Conservation (phyloP, 148 eudicot genomes). For the Polygonum aviculare region DNA sequence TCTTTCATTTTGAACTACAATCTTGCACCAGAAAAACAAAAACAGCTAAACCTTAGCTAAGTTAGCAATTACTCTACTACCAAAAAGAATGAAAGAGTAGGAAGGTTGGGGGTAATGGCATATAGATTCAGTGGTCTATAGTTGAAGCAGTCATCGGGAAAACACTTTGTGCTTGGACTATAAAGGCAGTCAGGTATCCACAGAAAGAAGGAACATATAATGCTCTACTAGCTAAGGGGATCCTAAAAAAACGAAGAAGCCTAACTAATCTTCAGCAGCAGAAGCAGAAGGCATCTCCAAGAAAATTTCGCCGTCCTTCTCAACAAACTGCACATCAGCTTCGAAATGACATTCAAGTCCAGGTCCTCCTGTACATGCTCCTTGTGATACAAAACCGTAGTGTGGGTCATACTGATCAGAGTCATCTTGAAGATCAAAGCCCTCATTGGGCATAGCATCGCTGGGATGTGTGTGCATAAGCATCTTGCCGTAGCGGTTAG, state of each 20-base stretch:
- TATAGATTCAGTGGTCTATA: background rate
- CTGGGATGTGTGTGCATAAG: constrained; percentile 14
- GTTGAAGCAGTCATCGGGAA: background rate
- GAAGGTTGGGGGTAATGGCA: background rate
- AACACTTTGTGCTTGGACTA: background rate
- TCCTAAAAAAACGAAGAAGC: too few species aligned
- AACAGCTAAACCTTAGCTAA: background rate
- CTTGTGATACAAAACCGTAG: constrained; percentile 13
- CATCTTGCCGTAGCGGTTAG: constrained; percentile 27
- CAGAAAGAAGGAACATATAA: background rate
- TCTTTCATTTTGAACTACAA: constrained; percentile 6
- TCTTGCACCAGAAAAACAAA: background rate
- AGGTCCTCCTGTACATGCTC: constrained; percentile 6
- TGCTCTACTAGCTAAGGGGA: background rate
- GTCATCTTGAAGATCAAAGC: constrained; percentile 9
- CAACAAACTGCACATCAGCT: constrained; percentile 29
- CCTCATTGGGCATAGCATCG: background rate
- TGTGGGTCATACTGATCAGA: background rate
- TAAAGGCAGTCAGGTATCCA: background rate
- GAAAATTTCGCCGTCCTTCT: constrained; percentile 38
- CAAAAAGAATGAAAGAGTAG: background rate
- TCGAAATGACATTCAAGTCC: constrained; percentile 14
- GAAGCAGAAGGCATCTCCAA: constrained; percentile 19
- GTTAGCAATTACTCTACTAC: constrained; percentile 3
- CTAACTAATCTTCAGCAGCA: constrained; percentile 11